Evolutionary conservation across 495 filamentous ascomycete species (phyloP), one percentile per base, ranked within the genome.

Genomic region (Oidiodendron maius): DNA sequence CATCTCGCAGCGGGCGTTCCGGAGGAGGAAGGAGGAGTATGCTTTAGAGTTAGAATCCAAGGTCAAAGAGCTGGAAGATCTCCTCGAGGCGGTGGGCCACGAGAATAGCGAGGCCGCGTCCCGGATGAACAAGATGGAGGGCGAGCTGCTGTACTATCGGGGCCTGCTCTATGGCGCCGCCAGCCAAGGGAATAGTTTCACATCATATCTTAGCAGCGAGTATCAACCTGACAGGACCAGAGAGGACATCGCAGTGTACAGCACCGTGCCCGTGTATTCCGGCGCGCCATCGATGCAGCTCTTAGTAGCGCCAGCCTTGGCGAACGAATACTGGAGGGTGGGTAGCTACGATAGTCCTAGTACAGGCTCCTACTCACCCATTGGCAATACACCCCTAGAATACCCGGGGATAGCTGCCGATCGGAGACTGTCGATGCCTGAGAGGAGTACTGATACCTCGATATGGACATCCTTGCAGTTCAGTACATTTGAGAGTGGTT

Each of bases 71-170:
- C 52, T 65, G 13, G 56, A 59, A 42, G 81, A 78, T 63, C 64
- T 68, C 1, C 82, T 81, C 0, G 78, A 85, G 52, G 60, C 72
- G 38, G 64, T 79, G 24, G 81, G 75, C 52, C 78, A 84, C 45
- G 81, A 86, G 60, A 86, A 86, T 53, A 78, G 81, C 20, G 59
- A 82, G 37, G 40, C 18, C 4, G 11, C 12, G n/a, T 42, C 40
- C 18, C 35, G 18, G 35, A 37, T 37, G 35, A 15, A n/a, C n/a
- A 13, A 17, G 3, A 37, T 37, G 35, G 35, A 37, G 18, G 35
- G 18, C 13, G 35, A 37, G n/a, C n/a, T 37, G n/a, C 13, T 13
- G 13, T 37, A 37, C 13, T 37, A 37, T 17, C 35, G 35, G 13
- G 13, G 35, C 4, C 35, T 37, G 4, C n/a, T 37, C 5, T 37